Evolutionary conservation across 768 basidiomycete species (phyloP), one percentile per base, ranked within the genome.

Genomic region (Mycena chlorophos): DNA sequence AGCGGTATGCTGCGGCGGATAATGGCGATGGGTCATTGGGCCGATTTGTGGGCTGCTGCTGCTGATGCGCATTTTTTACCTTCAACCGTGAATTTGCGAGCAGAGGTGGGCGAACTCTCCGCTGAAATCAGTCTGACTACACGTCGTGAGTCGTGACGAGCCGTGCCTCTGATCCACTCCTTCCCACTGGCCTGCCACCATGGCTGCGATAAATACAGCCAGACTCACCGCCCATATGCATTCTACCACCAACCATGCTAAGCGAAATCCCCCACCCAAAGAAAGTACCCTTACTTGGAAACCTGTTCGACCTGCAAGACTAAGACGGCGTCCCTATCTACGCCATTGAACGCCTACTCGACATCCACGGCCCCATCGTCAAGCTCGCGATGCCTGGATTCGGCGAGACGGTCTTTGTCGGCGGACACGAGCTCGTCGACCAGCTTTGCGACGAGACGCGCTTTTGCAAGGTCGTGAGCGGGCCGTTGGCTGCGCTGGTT

Each of bases 381-480:
- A 46, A 46, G 26, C 13, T 46, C 26, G n/a, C 25, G 8, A 10
- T 13, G 12, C 26, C 45, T 25, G 23, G 23, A n/a, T n/a, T n/a
- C 5, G 22, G 45, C 45, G 13, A 46, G 45, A 25, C n/a, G 14
- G n/a, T 19, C 12, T 4, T 46, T 27, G 23, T 46, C 45, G 22
- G 23, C 5, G 22, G 23, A 25, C 13, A 23, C 12, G 23, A 28
- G 8, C 26, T 46, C 6, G 4, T 46, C 22, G 26, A 46, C 13
- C 23, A 46, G n/a, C 12, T 46, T 20, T 46, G 45, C 45, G 45
- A 46, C 45, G 45, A 46, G n/a, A 46, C 22, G 14, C 45, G 45
- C 26, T 46, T 46, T n/a, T 28, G 13, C 22, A 46, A 46, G 20
- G 6, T 25, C 45, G 45, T 27, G 12, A 6, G 45, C n/a, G 45